phyloP scores from a whole-genome alignment of 1,284 basidiomycete genomes.

The Butyriboletus appendiculatus region DNA sequence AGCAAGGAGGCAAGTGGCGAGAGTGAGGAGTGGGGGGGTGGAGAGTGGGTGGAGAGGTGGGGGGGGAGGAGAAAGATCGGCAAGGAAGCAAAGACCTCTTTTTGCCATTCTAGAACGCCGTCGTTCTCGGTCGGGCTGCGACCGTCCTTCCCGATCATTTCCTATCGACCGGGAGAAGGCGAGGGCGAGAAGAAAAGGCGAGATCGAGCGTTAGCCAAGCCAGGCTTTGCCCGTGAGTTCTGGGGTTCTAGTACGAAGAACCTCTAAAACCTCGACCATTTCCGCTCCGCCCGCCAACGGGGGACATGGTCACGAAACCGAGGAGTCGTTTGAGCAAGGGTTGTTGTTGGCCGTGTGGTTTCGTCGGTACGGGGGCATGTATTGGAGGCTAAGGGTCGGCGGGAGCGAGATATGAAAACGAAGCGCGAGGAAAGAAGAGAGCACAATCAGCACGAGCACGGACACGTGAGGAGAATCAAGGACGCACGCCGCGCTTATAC shows the following conservation, averaged over 20 bases:
- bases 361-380: slow-evolving; percentile 33
- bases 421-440: slow-evolving; percentile 3
- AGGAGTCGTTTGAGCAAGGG: slow-evolving; percentile 34
- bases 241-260: slow-evolving; percentile 22
- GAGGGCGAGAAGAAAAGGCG: background rate
- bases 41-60: slow-evolving; percentile 6
- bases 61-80: slow-evolving; percentile 16
- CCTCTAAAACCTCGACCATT: slow-evolving; percentile 31
- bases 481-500: slow-evolving; percentile 35
- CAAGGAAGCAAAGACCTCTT: background rate
- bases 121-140: slow-evolving; percentile 4
- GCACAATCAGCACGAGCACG: slow-evolving; percentile 15
- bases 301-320: slow-evolving; percentile 30
- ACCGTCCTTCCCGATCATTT: background rate
- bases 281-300: slow-evolving; percentile 29
- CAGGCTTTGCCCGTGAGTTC: background rate
- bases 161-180: background rate
- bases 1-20: slow-evolving; percentile 8
- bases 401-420: background rate
- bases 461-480: slow-evolving; percentile 8
- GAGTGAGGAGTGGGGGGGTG: background rate
- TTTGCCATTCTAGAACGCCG: slow-evolving; percentile 5
- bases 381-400: slow-evolving; percentile 20
- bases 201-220: background rate
- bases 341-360: slow-evolving; percentile 32